Percentiles rank a stretch among this genome's conserved stretches.
phyloP scores from a whole-genome alignment of 441 rosid genomes.

The Pelargonium citronellum region DNA sequence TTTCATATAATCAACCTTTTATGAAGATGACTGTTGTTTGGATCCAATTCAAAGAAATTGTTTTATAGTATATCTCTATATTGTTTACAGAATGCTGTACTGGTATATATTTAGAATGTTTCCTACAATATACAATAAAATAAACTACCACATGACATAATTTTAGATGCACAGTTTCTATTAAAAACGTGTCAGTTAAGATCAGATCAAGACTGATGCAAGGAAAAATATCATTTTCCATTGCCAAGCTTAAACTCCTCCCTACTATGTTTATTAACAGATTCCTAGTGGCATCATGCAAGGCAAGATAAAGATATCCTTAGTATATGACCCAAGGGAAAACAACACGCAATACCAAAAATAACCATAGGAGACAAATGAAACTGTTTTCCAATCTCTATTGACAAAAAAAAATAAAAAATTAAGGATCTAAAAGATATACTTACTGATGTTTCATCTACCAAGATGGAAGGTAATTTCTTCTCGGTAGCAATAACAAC shows the following conservation, averaged over 20 bases:
- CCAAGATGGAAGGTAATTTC: slow-evolving; percentile 86
- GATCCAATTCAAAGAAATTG: neutral
- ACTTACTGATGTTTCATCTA: slow-evolving; percentile 85
- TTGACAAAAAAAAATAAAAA: neutral
- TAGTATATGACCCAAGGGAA: neutral
- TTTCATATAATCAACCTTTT: neutral
- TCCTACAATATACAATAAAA: neutral
- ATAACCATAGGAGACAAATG: neutral
- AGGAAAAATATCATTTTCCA: neutral
- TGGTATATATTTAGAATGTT: neutral
- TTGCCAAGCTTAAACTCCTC: neutral
- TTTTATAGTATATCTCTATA: neutral
- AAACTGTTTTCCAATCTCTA: neutral
- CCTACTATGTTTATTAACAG: neutral
- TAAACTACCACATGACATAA: neutral
- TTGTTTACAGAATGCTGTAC: neutral
- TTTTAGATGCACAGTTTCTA: neutral
- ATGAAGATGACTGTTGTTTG: neutral
- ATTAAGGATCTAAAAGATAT: neutral
- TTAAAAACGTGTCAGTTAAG: neutral
- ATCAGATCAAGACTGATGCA: neutral
- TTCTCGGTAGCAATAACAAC: slow-evolving; percentile 92
- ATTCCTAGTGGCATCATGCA: neutral
- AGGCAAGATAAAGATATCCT: neutral
- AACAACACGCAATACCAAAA: neutral